Evolutionary conservation across 177 flowering plant species (phyloP), one percentile per base, ranked within the genome.

Genomic region (Telopea speciosissima): DNA sequence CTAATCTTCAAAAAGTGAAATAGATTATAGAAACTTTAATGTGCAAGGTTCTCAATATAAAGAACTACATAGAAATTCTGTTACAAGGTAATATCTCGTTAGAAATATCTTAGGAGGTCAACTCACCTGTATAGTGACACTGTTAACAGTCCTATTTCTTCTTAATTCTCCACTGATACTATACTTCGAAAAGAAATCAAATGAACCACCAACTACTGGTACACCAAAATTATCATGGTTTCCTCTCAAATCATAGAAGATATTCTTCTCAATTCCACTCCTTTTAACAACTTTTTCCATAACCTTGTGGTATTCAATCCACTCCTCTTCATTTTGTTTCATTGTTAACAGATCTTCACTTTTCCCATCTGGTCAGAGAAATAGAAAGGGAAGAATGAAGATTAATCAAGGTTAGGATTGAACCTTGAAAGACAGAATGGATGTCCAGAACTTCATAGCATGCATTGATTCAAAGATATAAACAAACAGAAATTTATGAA

Each of bases 191-290:
- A 83, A 95, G 80, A 81, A 95, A 80, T 95, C 99, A 72, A 77
- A 81, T 21, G 83, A 68, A 54, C 86, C 89, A 71, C 96, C 96
- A 67, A 81, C 77, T 19, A 17, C 69, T 13, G 96, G 90, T 3
- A 95, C 97, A 69, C 96, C 99, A 81, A 91, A 95, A 68, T 76
- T 88, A 72, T 95, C 99, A 83, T 95, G 99, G 78, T 95, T 95
- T n/a, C 99, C 99, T 82, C 97, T 86, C 24, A 95, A 81, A 83
- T 95, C 97, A 75, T 87, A 95, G 82, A 95, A 95, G 67, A 85
- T 73, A 71, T 76, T 78, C 81, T 84, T 84, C 66, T 87, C 82
- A 69, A 95, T 90, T 22, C 96, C 89, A 80, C 99, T 95, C 71
- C 73, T 84, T 78, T 69, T 64, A 33, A 89, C 71, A 72, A 91